Base-by-base conservation (phyloP, 1,139 yeast species). In the Komagataea norvegica region DNA sequence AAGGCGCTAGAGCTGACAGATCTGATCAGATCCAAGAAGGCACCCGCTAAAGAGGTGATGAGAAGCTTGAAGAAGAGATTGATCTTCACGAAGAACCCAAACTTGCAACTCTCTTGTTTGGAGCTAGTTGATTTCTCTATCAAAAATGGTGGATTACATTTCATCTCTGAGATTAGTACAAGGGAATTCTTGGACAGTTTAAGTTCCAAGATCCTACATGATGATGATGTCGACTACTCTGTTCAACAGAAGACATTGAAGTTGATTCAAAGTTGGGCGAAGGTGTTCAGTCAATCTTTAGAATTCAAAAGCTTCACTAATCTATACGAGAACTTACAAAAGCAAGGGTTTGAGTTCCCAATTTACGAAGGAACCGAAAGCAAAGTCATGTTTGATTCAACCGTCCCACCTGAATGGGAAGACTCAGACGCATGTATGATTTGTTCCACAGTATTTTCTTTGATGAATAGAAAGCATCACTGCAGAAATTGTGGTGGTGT, bases 401-500 rank as follows among this genome's bases (percentile, higher is more conserved):
- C 80, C 44, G 89, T 91, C 5, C 96, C 99, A 3, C 98, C 98
- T 0, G 97, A 89, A 52, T 91, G 99, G 99, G 80, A 85, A 18
- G 98, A 93, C 55, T 81, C 88, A 14, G 95, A 88, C 53, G 87
- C 86, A 10, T 91, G 99, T 59, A 89, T 93, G 97, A 79, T 86
- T 42, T 87, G 97, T 52, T 88, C 94, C 38, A 77, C 72, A 25
- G 67, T 81, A 11, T 91, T 91, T 54, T 70, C 93, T 2, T 74
- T 89, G 60, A 67, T 89, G 47, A 88, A 86, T 57, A 71, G 99
- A 53, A 88, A 91, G 57, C 99, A 91, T 59, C 98, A 91, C 61
- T 91, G 98, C 58, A 72, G 98, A 40, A 84, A 95, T 36, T 91
- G 99, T 62, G 99, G 99, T 19, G 96, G 96, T 1, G 96, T 87